These are phyloP conservation scores for Sporothrix sp. DNA, from an alignment of 2,329 filamentous ascomycete species.

Conservation along the genomic window DNA sequence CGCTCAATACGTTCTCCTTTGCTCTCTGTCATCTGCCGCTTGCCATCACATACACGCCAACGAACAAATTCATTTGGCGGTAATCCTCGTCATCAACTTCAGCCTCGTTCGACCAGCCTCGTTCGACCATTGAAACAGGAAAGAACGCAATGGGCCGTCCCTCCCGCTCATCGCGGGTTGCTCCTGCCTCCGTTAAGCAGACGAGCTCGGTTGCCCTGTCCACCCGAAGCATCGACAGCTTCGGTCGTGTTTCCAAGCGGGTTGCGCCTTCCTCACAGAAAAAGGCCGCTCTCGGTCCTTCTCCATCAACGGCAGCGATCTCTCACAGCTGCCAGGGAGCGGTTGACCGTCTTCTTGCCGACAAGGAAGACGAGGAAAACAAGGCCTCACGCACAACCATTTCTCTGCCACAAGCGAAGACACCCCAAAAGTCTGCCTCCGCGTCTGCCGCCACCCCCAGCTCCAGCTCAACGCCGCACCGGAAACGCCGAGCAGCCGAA, in stretches of 20 bases:
- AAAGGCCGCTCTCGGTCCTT: constrained; percentile 16
- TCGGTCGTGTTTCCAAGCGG: constrained; percentile 20
- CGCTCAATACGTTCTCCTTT: no score
- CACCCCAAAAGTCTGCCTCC: constrained; percentile 1
- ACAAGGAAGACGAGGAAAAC: constrained; percentile 16
- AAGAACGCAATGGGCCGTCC: constrained; percentile 12
- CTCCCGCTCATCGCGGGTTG: constrained; percentile 11
- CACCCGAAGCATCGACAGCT: constrained; percentile 17
- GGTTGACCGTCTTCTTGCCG: constrained; percentile 23
- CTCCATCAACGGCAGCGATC: constrained; percentile 11
- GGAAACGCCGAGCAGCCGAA: constrained; percentile 15
- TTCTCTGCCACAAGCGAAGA: background rate
- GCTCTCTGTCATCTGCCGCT: no score
- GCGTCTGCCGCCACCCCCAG: background rate
- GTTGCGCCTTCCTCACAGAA: constrained; percentile 14
- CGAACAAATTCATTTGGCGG: no score
- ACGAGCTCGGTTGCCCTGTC: background rate
- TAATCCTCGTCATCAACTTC: no score
- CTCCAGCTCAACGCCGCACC: constrained; percentile 1
- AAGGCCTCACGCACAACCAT: constrained; percentile 20
- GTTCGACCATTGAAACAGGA: no score
- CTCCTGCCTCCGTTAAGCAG: constrained; percentile 12
- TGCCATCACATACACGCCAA: no score
- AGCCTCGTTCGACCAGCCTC: no score
- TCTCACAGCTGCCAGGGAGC: background rate